Evolutionary conservation across 2,329 filamentous ascomycete genomes (phyloP).

Genomic region (Dactylonectria macrodidyma): DNA sequence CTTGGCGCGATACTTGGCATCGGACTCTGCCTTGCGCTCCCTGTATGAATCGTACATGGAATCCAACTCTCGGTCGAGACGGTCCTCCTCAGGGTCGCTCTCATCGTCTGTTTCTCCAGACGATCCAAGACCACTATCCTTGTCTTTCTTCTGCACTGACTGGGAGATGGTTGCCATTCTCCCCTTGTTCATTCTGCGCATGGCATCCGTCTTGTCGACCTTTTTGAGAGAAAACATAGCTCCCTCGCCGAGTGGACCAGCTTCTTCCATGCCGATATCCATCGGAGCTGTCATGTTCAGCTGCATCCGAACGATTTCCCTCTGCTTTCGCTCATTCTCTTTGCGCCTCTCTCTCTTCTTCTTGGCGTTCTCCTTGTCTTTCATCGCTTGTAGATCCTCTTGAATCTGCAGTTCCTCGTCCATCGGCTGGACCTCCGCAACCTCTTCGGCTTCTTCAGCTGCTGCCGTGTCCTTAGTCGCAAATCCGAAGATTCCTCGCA

Average conservation of each 20-base stretch:
- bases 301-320: conserved; percentile 96
- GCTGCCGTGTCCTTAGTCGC: conserved; percentile 77
- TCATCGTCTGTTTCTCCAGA: conserved; percentile 72
- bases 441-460: conserved; percentile 71
- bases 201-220: conserved; percentile 81
- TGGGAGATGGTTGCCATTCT: conserved; percentile 81
- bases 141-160: conserved; percentile 67
- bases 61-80: conserved; percentile 88
- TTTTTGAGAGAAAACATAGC: conserved; percentile 89
- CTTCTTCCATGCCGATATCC: conserved; percentile 94
- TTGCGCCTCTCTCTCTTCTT: conserved; percentile 88
- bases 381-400: conserved; percentile 86
- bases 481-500: conserved; percentile 92
- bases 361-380: conserved; percentile 81
- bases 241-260: conserved; percentile 82
- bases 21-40: conserved; percentile 82
- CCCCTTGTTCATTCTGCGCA: conserved; percentile 75
- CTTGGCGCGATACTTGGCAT: conserved; percentile 93
- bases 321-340: conserved; percentile 95
- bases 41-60: conserved; percentile 89
- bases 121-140: conserved; percentile 71
- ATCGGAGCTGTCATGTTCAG: conserved; percentile 96
- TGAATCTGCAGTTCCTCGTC: conserved; percentile 95
- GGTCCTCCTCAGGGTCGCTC: conserved; percentile 85
- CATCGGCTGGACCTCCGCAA: conserved; percentile 89